These are phyloP conservation scores for Leccinum boreale DNA, from an alignment of 768 basidiomycete species.

Conservation along the genomic window DNA sequence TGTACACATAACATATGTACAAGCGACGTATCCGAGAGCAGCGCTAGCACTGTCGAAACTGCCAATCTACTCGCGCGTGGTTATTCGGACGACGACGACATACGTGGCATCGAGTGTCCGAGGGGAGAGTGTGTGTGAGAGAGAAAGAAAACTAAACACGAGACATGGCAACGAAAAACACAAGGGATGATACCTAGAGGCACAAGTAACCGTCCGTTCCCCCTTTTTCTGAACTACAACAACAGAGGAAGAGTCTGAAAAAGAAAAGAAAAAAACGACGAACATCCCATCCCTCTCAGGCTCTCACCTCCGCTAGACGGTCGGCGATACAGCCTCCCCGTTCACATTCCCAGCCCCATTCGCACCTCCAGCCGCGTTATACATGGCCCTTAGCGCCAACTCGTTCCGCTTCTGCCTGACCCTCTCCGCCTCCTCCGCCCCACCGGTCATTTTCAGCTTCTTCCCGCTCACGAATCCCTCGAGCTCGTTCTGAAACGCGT, in stretches of 20 bases:
- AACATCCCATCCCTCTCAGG: not conserved
- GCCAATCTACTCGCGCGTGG: not conserved
- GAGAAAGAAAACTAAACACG: not conserved
- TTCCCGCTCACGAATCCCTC: conserved; percentile 81
- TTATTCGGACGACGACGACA: not conserved
- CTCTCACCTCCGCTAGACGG: not conserved
- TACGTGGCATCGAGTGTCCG: not conserved
- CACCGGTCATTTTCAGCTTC: conserved; percentile 94
- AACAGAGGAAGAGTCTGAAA: not conserved
- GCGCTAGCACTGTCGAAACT: too few relatives aligned
- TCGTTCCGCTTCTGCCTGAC: conserved; percentile 84
- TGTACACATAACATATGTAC: not conserved
- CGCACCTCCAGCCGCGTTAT: conserved; percentile 34
- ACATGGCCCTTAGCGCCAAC: conserved; percentile 87
- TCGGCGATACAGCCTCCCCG: conserved; percentile 8
- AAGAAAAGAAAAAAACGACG: not conserved
- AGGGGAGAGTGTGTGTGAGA: too few relatives aligned
- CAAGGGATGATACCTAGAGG: not conserved
- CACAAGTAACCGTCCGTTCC: not conserved
- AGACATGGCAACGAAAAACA: not conserved
- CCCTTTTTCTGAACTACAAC: not conserved
- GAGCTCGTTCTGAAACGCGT: conserved; percentile 85
- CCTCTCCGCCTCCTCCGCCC: conserved; percentile 87
- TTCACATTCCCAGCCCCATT: conserved; percentile 3
- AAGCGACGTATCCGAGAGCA: not conserved